A percentile compares a stretch with the other conserved stretches of the same genome.
These are phyloP conservation scores for Ceriops tagal DNA, from an alignment of 345 rosid genomes.

Conservation along the genomic window DNA sequence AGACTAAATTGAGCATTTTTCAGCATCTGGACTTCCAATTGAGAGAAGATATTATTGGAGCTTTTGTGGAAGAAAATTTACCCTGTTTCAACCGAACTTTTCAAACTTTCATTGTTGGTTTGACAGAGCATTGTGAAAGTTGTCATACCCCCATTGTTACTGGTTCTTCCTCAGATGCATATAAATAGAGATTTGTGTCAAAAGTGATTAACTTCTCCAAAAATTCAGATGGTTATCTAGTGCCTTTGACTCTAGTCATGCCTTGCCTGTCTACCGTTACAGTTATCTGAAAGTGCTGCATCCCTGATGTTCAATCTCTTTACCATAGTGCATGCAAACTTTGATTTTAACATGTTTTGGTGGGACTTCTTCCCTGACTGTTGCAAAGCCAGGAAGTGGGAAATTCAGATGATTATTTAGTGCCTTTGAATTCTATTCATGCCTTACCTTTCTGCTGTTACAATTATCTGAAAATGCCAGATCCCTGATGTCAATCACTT, in stretches of 20 bases:
- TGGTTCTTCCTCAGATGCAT: slow-evolving; percentile 8
- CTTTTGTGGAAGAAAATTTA: slow-evolving; percentile 19
- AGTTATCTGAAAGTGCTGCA: slow-evolving; percentile 8
- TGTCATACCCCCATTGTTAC: too few species aligned
- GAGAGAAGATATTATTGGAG: slow-evolving; percentile 1
- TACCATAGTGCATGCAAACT: slow-evolving; percentile 2
- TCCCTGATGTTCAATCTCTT: slow-evolving; percentile 13
- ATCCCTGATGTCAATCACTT: slow-evolving; percentile 12
- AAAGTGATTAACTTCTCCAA: slow-evolving; percentile 1
- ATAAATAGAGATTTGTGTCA: slow-evolving; percentile 6
- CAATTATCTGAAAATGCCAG: slow-evolving; percentile 8
- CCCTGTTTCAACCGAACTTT: slow-evolving; percentile 14
- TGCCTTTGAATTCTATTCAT: slow-evolving; percentile 12
- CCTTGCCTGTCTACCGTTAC: slow-evolving; percentile 14
- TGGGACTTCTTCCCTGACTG: not conserved
- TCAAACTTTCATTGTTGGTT: slow-evolving; percentile 10
- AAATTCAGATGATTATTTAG: slow-evolving; percentile 10
- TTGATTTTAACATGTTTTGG: not conserved
- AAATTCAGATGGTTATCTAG: slow-evolving; percentile 10
- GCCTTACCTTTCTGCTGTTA: slow-evolving; percentile 15
- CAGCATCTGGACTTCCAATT: not conserved
- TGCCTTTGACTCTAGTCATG: slow-evolving; percentile 14
- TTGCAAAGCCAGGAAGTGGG: not conserved
- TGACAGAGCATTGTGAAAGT: not conserved
- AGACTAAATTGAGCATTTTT: slow-evolving; percentile 13